A percentile compares a stretch with the other conserved stretches of the same genome.
These are phyloP conservation scores for Trematosphaeria pertusa DNA, from an alignment of 2,329 filamentous ascomycete species.

Conservation along the genomic window DNA sequence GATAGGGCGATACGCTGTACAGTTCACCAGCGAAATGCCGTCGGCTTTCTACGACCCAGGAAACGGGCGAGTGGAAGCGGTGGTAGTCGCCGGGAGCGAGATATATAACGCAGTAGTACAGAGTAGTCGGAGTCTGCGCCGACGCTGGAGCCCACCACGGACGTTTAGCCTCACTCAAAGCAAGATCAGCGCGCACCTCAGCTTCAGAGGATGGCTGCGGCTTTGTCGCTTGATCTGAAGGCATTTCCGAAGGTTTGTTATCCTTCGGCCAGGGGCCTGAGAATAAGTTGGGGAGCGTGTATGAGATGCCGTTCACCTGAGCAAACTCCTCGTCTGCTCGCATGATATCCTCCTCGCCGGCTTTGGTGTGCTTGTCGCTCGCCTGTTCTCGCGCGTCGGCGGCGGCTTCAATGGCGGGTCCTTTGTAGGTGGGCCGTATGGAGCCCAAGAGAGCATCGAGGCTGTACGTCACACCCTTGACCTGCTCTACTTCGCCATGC, in stretches of 20 bases:
- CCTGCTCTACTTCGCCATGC: conserved; percentile 94
- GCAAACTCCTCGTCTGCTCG: conserved; percentile 91
- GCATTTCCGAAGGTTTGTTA: conserved; percentile 56
- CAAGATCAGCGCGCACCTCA: conserved; percentile 84
- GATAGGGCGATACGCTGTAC: conserved; percentile 92
- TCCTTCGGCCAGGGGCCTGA: conserved; percentile 67
- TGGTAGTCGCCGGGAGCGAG: conserved; percentile 98
- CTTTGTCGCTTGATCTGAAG: conserved; percentile 75
- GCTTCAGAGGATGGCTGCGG: conserved; percentile 76
- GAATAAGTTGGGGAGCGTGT: conserved; percentile 86
- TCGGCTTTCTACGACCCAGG: conserved; percentile 92
- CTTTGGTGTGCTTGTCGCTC: conserved; percentile 38
- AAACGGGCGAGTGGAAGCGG: conserved; percentile 92
- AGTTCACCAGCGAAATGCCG: conserved; percentile 98
- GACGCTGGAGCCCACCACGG: conserved; percentile 56
- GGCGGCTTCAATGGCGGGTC: conserved; percentile 54
- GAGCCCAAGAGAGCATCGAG: conserved; percentile 87
- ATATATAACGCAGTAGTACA: conserved; percentile 96
- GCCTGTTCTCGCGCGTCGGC: conserved; percentile 28
- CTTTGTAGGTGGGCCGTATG: conserved; percentile 52
- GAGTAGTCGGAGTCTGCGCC: conserved; percentile 63
- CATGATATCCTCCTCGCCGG: conserved; percentile 68
- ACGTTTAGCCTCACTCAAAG: conserved; percentile 67
- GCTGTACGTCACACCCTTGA: conserved; percentile 98
- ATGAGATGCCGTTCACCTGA: conserved; percentile 90